Evolutionary conservation across 1,284 basidiomycete species (phyloP).

Genomic region (Rhodotorula sp.): DNA sequence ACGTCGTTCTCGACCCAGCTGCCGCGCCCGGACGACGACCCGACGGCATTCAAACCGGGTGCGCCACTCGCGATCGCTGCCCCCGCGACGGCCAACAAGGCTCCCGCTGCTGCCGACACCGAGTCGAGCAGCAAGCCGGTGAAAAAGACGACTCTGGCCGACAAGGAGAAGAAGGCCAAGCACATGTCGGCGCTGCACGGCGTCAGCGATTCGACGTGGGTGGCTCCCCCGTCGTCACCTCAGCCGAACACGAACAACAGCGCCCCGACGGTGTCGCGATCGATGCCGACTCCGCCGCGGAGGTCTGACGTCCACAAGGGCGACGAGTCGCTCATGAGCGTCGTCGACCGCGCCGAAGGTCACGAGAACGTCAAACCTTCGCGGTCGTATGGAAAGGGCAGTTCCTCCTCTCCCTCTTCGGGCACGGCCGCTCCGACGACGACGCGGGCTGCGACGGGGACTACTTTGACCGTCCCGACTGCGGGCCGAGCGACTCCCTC

Average conservation of each 20-base stretch:
- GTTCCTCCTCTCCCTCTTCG: background rate
- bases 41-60: background rate
- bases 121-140: constrained; percentile 6
- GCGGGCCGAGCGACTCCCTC: background rate
- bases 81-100: background rate
- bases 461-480: background rate
- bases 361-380: constrained; percentile 21
- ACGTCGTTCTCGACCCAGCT: constrained; percentile 22
- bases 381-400: constrained; percentile 14
- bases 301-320: constrained; percentile 17
- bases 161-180: constrained; percentile 29
- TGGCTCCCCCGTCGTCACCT: constrained; percentile 11
- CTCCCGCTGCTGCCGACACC: too few species aligned
- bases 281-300: constrained; percentile 1
- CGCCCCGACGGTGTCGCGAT: background rate
- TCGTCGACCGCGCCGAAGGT: constrained; percentile 37
- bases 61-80: constrained; percentile 4
- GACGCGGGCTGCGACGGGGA: background rate
- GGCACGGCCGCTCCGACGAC: background rate
- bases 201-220: constrained; percentile 27
- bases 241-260: background rate
- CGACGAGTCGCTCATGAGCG: constrained; percentile 28
- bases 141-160: constrained; percentile 16
- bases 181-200: constrained; percentile 27
- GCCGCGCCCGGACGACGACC: constrained; percentile 26